Percentiles rank a stretch among this genome's conserved stretches.
These are phyloP conservation scores for Mariannaea sp. DNA, from an alignment of 2,329 filamentous ascomycete species.

Conservation along the genomic window DNA sequence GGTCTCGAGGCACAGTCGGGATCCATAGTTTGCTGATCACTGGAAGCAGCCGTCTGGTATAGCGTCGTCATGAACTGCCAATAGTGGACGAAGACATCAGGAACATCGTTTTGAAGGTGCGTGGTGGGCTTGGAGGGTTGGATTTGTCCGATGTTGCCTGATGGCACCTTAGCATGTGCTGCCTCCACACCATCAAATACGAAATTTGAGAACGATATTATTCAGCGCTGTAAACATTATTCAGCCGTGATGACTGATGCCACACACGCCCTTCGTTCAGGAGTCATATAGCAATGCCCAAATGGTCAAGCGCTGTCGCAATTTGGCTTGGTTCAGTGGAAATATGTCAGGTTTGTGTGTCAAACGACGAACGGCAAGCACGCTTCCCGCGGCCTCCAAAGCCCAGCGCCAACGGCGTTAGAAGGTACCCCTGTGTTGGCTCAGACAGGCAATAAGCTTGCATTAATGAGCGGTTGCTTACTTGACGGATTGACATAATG, in stretches of 20 bases:
- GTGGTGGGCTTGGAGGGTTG: constrained; percentile 8
- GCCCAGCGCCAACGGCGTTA: not conserved
- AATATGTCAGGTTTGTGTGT: not conserved
- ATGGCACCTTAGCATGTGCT: not conserved
- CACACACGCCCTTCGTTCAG: not conserved
- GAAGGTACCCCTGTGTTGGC: not conserved
- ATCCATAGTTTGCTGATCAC: not conserved
- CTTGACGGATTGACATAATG: no score
- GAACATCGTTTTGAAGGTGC: constrained; percentile 5
- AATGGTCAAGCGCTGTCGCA: not conserved
- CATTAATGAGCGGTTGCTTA: no score
- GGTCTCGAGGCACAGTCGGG: constrained; percentile 1
- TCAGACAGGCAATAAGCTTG: no score
- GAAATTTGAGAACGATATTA: not conserved
- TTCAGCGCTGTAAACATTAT: not conserved
- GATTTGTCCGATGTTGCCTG: not conserved
- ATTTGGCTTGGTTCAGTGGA: not conserved
- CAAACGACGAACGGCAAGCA: not conserved
- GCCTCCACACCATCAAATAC: constrained; percentile 11
- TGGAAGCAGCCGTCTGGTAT: constrained; percentile 6
- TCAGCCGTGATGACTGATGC: not conserved
- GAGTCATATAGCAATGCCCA: not conserved
- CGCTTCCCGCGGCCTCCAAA: not conserved
- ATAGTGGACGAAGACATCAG: constrained; percentile 1
- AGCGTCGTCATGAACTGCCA: constrained; percentile 3